Percentiles rank a stretch among this genome's conserved stretches.
Evolutionary conservation across 345 rosid genomes (phyloP).

Genomic region (Citrus glauca): DNA sequence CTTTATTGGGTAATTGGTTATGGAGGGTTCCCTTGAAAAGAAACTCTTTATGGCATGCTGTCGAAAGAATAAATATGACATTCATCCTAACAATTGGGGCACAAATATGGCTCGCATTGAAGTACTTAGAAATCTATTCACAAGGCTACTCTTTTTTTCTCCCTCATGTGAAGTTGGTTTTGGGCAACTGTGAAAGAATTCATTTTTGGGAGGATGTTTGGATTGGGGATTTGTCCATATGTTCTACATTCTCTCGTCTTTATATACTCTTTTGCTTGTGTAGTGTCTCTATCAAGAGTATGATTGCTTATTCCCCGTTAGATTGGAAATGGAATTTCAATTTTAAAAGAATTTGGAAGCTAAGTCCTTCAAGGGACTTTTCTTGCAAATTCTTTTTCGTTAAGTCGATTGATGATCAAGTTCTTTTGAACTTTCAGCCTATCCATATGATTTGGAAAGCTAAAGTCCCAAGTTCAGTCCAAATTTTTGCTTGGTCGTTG

Average conservation of each 20-base stretch:
- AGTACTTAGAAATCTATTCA: too few species aligned
- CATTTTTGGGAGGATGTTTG: not conserved
- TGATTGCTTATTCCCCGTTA: not conserved
- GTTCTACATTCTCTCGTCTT: not conserved
- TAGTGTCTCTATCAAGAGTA: not conserved
- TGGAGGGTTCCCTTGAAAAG: too few species aligned
- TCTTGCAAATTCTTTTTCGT: not conserved
- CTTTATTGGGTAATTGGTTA: too few species aligned
- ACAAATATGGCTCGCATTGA: too few species aligned
- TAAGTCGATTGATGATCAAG: not conserved
- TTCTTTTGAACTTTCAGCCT: not conserved
- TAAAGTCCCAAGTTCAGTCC: not conserved
- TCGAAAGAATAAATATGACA: too few species aligned
- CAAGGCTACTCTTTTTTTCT: too few species aligned
- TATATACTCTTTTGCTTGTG: not conserved
- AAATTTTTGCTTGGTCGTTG: not conserved
- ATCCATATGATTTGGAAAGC: not conserved
- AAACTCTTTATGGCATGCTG: too few species aligned
- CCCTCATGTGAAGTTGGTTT: not conserved
- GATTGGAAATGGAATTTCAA: not conserved
- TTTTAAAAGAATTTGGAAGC: not conserved
- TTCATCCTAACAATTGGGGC: too few species aligned
- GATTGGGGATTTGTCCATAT: not conserved
- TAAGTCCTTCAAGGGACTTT: not conserved
- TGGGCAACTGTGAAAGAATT: not conserved